Conservation (phyloP, 441 rosid genomes). For the Adansonia gregorii region DNA sequence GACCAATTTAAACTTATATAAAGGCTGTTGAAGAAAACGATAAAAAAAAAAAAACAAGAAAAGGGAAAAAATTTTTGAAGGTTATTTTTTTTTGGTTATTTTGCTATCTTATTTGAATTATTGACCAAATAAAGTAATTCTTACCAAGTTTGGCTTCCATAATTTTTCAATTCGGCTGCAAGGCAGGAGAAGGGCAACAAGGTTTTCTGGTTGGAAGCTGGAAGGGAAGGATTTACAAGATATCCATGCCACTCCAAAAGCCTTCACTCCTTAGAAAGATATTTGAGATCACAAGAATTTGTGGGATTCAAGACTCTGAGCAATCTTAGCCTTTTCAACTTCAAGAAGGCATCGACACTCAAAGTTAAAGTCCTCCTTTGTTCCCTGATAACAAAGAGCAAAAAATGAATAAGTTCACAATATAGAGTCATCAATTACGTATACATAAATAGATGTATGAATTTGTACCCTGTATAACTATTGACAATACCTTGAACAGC, state of each 20-base stretch:
- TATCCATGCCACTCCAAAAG: constrained; percentile 45
- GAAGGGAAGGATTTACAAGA: constrained; percentile 40
- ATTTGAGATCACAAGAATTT: constrained; percentile 17
- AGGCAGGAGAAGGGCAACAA: constrained; percentile 41
- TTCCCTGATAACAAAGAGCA: background rate
- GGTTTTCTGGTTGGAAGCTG: constrained; percentile 31
- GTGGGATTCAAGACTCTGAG: background rate
- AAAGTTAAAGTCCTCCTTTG: background rate
- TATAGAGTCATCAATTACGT: background rate
- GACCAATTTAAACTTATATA: constrained; percentile 18
- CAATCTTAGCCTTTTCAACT: constrained; percentile 2
- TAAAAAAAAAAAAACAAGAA: background rate
- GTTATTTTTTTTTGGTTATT: background rate
- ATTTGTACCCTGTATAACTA: background rate
- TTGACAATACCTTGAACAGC: background rate
- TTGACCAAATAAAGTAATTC: background rate
- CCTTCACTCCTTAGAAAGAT: constrained; percentile 36
- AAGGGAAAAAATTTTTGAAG: background rate
- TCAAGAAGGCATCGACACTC: background rate
- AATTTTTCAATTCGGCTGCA: constrained; percentile 37
- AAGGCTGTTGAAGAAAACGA: background rate
- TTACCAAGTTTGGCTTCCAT: constrained; percentile 41
- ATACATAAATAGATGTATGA: background rate
- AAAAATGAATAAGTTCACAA: background rate
- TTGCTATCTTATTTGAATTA: background rate